phyloP scores from a whole-genome alignment of 306 rosid genomes.

The Cyclanthera cordifolia region DNA sequence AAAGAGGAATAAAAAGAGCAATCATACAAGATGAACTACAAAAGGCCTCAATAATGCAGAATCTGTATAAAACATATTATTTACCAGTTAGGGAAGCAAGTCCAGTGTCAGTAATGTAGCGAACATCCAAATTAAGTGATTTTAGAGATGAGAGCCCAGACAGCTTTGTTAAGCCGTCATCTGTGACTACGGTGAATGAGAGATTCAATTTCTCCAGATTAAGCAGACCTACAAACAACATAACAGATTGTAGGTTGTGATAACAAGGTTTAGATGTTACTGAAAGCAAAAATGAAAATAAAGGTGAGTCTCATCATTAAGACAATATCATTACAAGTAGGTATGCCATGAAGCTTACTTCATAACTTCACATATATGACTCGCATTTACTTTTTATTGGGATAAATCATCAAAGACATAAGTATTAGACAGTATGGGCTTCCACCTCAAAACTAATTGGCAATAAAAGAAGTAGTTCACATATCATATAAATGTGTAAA shows the following conservation, averaged over 20 bases:
- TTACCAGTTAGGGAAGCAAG: conserved; percentile 71
- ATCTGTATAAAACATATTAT: conserved; percentile 22
- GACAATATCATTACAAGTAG: not conserved
- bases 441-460: too few relatives aligned
- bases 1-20: not conserved
- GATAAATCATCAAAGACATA: too few relatives aligned
- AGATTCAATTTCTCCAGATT: conserved; percentile 71
- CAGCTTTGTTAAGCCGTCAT: conserved; percentile 55
- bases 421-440: too few relatives aligned
- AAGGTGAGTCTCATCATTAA: not conserved
- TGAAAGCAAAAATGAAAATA: not conserved
- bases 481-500: too few relatives aligned
- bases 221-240: conserved; percentile 58
- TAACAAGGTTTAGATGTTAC: not conserved
- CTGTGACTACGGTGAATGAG: conserved; percentile 65
- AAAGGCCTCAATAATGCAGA: not conserved
- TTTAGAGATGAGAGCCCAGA: conserved; percentile 71
- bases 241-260: conserved; percentile 7
- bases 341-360: not conserved
- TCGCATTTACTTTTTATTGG: not conserved
- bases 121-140: conserved; percentile 89
- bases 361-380: not conserved
- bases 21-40: not conserved
- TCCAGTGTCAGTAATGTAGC: conserved; percentile 73
- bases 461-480: too few relatives aligned